These are phyloP conservation scores for Coniosporium tulheliwenetii DNA, from an alignment of 2,329 filamentous ascomycete genomes.

Conservation along the genomic window DNA sequence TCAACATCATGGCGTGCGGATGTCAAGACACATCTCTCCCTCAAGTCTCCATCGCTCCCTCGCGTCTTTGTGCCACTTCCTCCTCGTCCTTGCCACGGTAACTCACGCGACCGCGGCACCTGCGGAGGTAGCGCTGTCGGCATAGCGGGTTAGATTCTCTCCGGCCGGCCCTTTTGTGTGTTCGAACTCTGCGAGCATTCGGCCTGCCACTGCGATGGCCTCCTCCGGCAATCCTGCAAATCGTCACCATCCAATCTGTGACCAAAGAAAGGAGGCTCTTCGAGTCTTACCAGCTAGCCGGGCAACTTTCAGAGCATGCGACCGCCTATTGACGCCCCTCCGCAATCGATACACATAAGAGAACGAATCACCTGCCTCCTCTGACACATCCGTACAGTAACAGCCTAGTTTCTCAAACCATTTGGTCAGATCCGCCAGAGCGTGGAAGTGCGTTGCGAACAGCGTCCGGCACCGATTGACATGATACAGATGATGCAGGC, in stretches of 20 bases:
- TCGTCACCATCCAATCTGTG: conserved; percentile 3
- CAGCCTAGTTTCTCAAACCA: conserved; percentile 45
- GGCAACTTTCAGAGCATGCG: conserved; percentile 92
- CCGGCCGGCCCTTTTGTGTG: not conserved
- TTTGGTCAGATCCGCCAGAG: conserved; percentile 59
- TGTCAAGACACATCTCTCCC: no score
- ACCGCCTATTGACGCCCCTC: conserved; percentile 68
- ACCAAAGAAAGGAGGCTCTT: not conserved
- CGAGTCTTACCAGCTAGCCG: conserved; percentile 48
- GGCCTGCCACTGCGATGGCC: conserved; percentile 52
- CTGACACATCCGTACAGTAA: conserved; percentile 82
- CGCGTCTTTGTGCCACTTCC: no score
- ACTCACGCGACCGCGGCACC: no score
- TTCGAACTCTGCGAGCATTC: conserved; percentile 31
- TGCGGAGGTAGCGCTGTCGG: no score
- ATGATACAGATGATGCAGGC: conserved; percentile 66
- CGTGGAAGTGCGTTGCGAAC: conserved; percentile 93
- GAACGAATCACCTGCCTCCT: conserved; percentile 52
- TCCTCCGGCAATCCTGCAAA: conserved; percentile 47
- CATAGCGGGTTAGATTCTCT: no score
- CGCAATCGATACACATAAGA: conserved; percentile 73
- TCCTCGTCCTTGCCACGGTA: no score
- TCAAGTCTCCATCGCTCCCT: no score
- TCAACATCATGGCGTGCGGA: no score
- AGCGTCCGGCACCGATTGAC: conserved; percentile 65